Evolutionary conservation across 192 early-diverging fungal genomes (phyloP).

Genomic region (Gonapodya prolifera): DNA sequence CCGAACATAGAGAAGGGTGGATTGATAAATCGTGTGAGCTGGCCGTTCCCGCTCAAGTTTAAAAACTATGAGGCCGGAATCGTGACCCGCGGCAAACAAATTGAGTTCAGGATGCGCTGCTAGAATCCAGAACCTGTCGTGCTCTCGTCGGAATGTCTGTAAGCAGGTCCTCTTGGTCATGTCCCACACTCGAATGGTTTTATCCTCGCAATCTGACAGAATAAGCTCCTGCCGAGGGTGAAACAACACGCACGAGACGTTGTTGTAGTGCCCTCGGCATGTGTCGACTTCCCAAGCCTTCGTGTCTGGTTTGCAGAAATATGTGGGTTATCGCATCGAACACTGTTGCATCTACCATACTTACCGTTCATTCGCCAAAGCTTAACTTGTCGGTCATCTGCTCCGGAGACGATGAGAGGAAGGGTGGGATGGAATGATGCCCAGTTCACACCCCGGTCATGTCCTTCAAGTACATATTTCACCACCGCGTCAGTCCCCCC

Average conservation of each 20-base stretch:
- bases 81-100: conserved; percentile 95
- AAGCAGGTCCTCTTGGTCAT: conserved; percentile 86
- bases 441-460: conserved; percentile 96
- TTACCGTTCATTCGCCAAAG: conserved; percentile 96
- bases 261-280: conserved; percentile 97
- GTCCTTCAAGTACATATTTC: conserved; percentile 97
- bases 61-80: conserved; percentile 95
- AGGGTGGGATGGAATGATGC: conserved; percentile 92
- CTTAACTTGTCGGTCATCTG: conserved; percentile 96
- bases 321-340: not conserved
- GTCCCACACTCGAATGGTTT: conserved; percentile 97
- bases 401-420: conserved; percentile 91
- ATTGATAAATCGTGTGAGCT: conserved; percentile 72
- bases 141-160: conserved; percentile 90
- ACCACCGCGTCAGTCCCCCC: conserved; percentile 91
- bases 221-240: conserved; percentile 95
- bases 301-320: conserved; percentile 47
- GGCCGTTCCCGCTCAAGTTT: conserved; percentile 97
- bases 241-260: conserved; percentile 86
- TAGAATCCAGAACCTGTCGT: conserved; percentile 73
- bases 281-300: conserved; percentile 99
- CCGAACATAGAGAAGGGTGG: conserved; percentile 76
- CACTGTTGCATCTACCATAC: not conserved
- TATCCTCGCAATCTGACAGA: conserved; percentile 87
- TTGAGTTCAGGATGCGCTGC: conserved; percentile 95